These are phyloP conservation scores for Blastobotrys illinoisensis DNA, from an alignment of 1,139 yeast genomes.

Conservation along the genomic window DNA sequence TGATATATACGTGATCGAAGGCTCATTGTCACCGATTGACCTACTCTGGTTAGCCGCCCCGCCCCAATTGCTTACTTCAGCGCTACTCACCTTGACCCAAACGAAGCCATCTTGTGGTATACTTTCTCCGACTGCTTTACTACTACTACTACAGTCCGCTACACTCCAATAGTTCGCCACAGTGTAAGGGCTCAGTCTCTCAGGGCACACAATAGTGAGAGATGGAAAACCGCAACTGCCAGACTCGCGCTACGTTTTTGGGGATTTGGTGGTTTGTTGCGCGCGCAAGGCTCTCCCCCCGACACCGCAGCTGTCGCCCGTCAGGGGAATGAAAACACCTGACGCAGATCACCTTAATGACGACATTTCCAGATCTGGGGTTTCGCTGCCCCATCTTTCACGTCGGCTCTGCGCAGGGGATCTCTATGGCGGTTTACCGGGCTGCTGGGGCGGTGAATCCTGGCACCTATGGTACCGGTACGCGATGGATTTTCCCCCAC, in stretches of 20 bases:
- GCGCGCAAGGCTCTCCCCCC: not conserved
- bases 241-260: not conserved
- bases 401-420: not conserved
- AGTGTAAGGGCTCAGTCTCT: not conserved
- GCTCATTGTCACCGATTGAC: conserved; percentile 48
- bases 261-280: not conserved
- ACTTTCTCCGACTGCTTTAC: not conserved
- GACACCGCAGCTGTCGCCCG: not conserved
- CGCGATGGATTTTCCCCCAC: not conserved
- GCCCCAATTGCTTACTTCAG: not conserved
- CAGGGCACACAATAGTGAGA: not conserved
- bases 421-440: too few species aligned
- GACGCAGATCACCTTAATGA: not conserved
- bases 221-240: not conserved
- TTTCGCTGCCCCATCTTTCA: not conserved
- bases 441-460: too few species aligned
- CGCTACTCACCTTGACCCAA: conserved; percentile 1
- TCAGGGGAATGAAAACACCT: not conserved
- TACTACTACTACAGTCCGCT: not conserved
- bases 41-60: not conserved
- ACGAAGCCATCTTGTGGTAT: not conserved
- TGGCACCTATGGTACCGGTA: too few species aligned
- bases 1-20: conserved; percentile 69
- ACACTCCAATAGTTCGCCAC: not conserved
- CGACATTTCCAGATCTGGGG: not conserved